These are phyloP conservation scores for Lablab purpureus DNA, from an alignment of 306 rosid species.

Conservation along the genomic window DNA sequence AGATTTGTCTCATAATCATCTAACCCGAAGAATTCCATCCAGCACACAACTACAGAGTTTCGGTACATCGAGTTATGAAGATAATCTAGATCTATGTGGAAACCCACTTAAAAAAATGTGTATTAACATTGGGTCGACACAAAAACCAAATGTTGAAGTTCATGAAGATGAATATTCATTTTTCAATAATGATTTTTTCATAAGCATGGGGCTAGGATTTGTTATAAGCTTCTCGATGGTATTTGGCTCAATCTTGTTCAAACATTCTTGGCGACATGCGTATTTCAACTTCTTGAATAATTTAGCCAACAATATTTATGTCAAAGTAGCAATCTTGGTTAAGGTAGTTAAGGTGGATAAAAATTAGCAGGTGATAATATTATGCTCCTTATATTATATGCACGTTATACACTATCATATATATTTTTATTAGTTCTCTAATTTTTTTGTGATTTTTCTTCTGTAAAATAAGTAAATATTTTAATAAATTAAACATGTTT, in stretches of 20 bases:
- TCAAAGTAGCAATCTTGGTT: background rate
- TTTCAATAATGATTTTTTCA: background rate
- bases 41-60: constrained; percentile 41
- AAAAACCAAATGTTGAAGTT: background rate
- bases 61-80: background rate
- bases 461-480: too few species aligned
- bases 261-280: background rate
- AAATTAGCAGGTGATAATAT: too few species aligned
- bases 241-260: background rate
- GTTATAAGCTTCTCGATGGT: background rate
- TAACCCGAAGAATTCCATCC: background rate
- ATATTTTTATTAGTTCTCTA: too few species aligned
- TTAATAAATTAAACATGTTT: too few species aligned
- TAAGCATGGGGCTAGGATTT: constrained; percentile 9
- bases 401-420: too few species aligned
- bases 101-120: background rate
- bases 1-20: constrained; percentile 31
- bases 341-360: too few species aligned
- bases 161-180: background rate
- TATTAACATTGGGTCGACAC: too few species aligned
- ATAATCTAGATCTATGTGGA: constrained; percentile 40
- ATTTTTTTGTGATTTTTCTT: too few species aligned
- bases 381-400: rapidly evolving
- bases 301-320: background rate
- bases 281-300: constrained; percentile 25